These are phyloP conservation scores for Geum urbanum DNA, from an alignment of 306 rosid species.

Conservation along the genomic window DNA sequence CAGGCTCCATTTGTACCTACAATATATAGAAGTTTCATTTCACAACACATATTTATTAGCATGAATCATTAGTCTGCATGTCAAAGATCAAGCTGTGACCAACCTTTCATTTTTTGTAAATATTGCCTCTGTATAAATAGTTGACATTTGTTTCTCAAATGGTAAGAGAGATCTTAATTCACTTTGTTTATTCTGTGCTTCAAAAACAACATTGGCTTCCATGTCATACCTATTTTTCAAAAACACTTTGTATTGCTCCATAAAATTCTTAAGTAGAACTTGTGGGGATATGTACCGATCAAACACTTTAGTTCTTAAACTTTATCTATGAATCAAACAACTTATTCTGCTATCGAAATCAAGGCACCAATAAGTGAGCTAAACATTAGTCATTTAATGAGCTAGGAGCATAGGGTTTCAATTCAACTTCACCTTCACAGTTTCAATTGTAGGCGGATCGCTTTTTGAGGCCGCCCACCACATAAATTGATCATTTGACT, in stretches of 20 bases:
- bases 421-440: too few relatives aligned
- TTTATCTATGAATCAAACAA: too few relatives aligned
- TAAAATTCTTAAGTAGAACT: constrained; percentile 45
- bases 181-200: constrained; percentile 30
- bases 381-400: too few relatives aligned
- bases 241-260: constrained; percentile 39
- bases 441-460: too few relatives aligned
- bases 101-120: constrained; percentile 57
- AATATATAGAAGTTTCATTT: constrained; percentile 26
- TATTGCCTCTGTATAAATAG: constrained; percentile 45
- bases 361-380: too few relatives aligned
- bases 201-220: constrained; percentile 49
- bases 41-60: constrained; percentile 19
- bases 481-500: too few relatives aligned
- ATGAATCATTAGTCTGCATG: constrained; percentile 25
- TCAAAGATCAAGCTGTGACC: constrained; percentile 30
- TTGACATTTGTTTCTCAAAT: constrained; percentile 53
- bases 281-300: constrained; percentile 44
- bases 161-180: constrained; percentile 40
- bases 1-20: constrained; percentile 39
- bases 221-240: constrained; percentile 36
- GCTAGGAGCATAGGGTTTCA: too few relatives aligned
- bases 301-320: background rate
- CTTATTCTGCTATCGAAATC: too few relatives aligned
- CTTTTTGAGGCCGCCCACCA: too few relatives aligned